A percentile compares a stretch with the other conserved stretches of the same genome.
These are phyloP conservation scores for Podochytrium sp. DNA, from an alignment of 192 early-diverging fungal genomes.

Conservation along the genomic window DNA sequence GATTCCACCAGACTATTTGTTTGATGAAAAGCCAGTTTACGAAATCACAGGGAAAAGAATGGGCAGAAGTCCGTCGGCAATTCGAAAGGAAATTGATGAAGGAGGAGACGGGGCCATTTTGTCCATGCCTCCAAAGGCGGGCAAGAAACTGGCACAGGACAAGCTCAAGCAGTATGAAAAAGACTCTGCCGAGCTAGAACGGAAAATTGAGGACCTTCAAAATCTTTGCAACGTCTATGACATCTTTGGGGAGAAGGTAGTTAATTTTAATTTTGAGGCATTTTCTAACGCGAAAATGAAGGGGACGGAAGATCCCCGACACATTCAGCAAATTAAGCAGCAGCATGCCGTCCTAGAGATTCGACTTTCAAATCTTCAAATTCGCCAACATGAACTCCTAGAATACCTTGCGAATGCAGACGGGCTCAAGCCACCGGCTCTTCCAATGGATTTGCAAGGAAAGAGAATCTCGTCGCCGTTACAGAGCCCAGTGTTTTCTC, in stretches of 20 bases:
- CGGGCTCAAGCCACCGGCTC: not conserved
- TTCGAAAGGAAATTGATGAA: not conserved
- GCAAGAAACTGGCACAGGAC: slow-evolving; percentile 11
- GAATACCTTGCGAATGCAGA: slow-evolving; percentile 11
- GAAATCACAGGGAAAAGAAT: slow-evolving; percentile 10
- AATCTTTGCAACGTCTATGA: not conserved
- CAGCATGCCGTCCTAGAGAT: not conserved
- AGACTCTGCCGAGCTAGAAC: not conserved
- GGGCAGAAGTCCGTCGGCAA: slow-evolving; percentile 2
- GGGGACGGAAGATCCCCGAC: not conserved
- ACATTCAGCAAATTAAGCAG: not conserved
- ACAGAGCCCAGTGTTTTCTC: not conserved
- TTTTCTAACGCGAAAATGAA: not conserved
- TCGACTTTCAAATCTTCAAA: not conserved
- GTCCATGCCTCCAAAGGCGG: slow-evolving; percentile 1
- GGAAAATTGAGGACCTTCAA: slow-evolving; percentile 8
- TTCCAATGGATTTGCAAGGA: not conserved
- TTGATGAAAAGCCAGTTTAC: slow-evolving; percentile 2
- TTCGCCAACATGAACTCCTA: not conserved
- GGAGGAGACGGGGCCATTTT: not conserved
- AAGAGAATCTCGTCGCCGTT: not conserved
- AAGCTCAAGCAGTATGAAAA: slow-evolving; percentile 6
- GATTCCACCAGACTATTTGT: slow-evolving; percentile 8
- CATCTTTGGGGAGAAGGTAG: not conserved
- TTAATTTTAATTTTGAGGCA: not conserved